A percentile compares a stretch with the other conserved stretches of the same genome.
Evolutionary conservation across 2,329 filamentous ascomycete genomes (phyloP).

Genomic region (Fusarium chaquense): DNA sequence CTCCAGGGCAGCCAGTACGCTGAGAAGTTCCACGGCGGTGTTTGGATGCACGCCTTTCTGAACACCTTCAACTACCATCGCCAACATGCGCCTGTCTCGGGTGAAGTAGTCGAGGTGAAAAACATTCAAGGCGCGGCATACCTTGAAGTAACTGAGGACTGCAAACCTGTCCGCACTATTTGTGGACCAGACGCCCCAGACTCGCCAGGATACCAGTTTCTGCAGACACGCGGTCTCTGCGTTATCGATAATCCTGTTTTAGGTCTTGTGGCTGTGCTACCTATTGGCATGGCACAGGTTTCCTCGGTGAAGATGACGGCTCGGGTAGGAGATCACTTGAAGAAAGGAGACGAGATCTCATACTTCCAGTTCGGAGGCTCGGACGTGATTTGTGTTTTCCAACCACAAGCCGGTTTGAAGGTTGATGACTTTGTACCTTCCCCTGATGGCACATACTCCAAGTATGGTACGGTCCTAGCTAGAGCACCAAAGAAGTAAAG

Average conservation of each 20-base stretch:
- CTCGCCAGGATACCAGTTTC: slow-evolving; percentile 3
- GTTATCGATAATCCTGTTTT: slow-evolving; percentile 4
- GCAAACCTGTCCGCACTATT: neutral
- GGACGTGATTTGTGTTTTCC: slow-evolving; percentile 19
- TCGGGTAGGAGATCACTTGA: neutral
- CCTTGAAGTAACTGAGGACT: slow-evolving; percentile 11
- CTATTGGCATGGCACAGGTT: slow-evolving; percentile 14
- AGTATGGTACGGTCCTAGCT: slow-evolving; percentile 10
- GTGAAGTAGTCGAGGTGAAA: slow-evolving; percentile 6
- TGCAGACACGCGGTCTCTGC: slow-evolving; percentile 17
- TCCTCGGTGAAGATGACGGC: neutral
- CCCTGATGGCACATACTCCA: slow-evolving; percentile 9
- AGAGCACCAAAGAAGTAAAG: neutral
- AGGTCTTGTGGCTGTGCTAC: slow-evolving; percentile 8
- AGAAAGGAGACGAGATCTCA: slow-evolving; percentile 15
- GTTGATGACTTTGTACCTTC: slow-evolving; percentile 15
- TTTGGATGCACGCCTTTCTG: slow-evolving; percentile 23
- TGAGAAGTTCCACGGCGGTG: slow-evolving; percentile 9
- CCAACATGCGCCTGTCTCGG: slow-evolving; percentile 3
- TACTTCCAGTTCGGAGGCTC: slow-evolving; percentile 27
- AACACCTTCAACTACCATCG: slow-evolving; percentile 25
- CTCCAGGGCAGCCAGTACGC: slow-evolving; percentile 9
- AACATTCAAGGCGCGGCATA: slow-evolving; percentile 14
- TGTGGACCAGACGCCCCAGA: slow-evolving; percentile 10
- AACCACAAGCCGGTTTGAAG: neutral